Evolutionary conservation across 2,329 filamentous ascomycete genomes (phyloP).

Genomic region (Paraphaeosphaeria minitans): DNA sequence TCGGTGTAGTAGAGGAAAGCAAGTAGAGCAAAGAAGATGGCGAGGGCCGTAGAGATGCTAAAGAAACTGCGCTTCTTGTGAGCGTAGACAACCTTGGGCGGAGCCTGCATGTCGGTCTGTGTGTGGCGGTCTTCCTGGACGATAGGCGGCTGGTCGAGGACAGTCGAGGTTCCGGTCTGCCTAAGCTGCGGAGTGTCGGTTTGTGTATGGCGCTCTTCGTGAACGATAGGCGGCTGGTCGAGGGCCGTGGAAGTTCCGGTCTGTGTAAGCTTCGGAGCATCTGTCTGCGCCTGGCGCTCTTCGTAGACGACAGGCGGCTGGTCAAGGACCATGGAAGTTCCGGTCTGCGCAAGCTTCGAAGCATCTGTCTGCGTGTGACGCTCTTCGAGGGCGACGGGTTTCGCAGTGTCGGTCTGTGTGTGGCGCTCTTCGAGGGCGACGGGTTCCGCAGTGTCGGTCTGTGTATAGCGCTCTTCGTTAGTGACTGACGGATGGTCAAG

Average conservation of each 20-base stretch:
- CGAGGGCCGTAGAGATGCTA: neutral
- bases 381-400: neutral
- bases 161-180: neutral
- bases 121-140: neutral
- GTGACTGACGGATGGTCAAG: neutral
- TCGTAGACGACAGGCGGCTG: neutral
- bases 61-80: conserved; percentile 4
- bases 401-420: no score
- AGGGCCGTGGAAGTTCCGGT: neutral
- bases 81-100: neutral
- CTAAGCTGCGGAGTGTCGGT: neutral
- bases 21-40: conserved; percentile 5
- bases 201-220: neutral
- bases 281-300: neutral
- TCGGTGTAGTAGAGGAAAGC: neutral
- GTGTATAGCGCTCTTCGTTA: neutral
- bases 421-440: no score
- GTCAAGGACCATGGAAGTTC: neutral
- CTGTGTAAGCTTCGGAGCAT: neutral
- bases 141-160: neutral
- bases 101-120: neutral
- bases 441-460: neutral
- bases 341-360: neutral
- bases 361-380: neutral
- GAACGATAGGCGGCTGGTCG: neutral